phyloP scores from a whole-genome alignment of 768 basidiomycete genomes.

The Macrolepiota fuliginosa region DNA sequence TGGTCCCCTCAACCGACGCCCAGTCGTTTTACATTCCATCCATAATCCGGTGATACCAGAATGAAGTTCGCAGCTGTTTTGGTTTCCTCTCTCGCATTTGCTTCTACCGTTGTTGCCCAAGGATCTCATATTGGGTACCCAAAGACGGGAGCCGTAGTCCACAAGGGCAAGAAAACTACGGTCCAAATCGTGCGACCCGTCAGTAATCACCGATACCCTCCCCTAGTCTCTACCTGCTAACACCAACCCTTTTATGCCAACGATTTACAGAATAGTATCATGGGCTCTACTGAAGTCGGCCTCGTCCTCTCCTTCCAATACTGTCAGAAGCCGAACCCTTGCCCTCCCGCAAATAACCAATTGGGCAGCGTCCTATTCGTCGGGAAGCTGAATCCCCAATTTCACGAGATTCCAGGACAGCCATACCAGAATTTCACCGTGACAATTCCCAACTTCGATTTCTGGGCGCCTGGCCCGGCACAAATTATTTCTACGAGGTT shows the following conservation, averaged over 20 bases:
- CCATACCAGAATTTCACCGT: conserved; percentile 45
- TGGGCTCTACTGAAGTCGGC: conserved; percentile 24
- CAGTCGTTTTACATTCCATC: neutral
- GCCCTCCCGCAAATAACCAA: conserved; percentile 21
- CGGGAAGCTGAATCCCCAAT: conserved; percentile 34
- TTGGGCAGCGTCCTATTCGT: conserved; percentile 38
- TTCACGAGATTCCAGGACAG: conserved; percentile 26
- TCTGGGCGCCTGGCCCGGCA: neutral
- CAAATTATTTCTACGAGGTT: conserved; percentile 11
- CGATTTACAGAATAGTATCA: conserved; percentile 19
- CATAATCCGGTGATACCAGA: neutral
- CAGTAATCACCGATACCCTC: conserved; percentile 19
- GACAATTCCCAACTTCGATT: neutral
- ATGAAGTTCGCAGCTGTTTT: conserved; percentile 1
- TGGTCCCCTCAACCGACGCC: neutral
- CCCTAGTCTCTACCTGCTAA: neutral
- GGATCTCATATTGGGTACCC: conserved; percentile 38
- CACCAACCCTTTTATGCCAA: neutral
- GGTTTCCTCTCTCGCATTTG: conserved; percentile 23
- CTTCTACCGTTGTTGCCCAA: conserved; percentile 38
- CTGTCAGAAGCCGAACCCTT: conserved; percentile 20
- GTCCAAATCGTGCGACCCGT: conserved; percentile 50
- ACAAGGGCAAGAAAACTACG: conserved; percentile 33
- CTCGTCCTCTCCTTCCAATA: conserved; percentile 28
- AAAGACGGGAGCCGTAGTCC: conserved; percentile 27